phyloP scores from a whole-genome alignment of 345 rosid genomes.

The Euphorbia peplus region DNA sequence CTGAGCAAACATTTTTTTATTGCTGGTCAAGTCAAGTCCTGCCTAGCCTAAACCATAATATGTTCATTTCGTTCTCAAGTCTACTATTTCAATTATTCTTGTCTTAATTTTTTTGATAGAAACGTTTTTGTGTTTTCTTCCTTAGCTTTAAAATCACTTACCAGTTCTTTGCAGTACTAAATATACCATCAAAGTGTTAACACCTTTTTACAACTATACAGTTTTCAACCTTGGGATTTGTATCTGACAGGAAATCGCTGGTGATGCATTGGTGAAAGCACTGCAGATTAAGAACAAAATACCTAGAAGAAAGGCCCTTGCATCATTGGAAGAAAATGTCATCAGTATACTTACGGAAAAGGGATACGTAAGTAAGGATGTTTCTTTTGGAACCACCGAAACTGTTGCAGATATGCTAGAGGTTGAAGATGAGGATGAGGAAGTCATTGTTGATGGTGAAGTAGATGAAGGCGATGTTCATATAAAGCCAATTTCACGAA shows the following conservation, averaged over 20 bases:
- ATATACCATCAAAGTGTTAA: not conserved
- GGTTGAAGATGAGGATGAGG: slow-evolving; percentile 97
- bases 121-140: not conserved
- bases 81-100: not conserved
- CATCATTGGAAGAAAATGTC: slow-evolving; percentile 77
- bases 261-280: slow-evolving; percentile 64
- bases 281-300: slow-evolving; percentile 79
- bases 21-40: not conserved
- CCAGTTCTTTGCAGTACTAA: not conserved
- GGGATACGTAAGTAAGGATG: slow-evolving; percentile 74
- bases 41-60: not conserved
- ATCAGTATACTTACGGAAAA: slow-evolving; percentile 72
- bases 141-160: not conserved
- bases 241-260: slow-evolving; percentile 70
- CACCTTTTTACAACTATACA: not conserved
- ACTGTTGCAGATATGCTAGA: slow-evolving; percentile 62
- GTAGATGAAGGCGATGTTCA: slow-evolving; percentile 98
- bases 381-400: slow-evolving; percentile 49
- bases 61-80: not conserved
- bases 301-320: slow-evolving; percentile 86
- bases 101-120: not conserved
- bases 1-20: not conserved
- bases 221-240: slow-evolving; percentile 5
- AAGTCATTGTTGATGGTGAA: slow-evolving; percentile 94
- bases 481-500: slow-evolving; percentile 76